These are phyloP conservation scores for Schizochytrium sp. DNA, from an alignment of 108 stramenopile genomes.

Conservation along the genomic window DNA sequence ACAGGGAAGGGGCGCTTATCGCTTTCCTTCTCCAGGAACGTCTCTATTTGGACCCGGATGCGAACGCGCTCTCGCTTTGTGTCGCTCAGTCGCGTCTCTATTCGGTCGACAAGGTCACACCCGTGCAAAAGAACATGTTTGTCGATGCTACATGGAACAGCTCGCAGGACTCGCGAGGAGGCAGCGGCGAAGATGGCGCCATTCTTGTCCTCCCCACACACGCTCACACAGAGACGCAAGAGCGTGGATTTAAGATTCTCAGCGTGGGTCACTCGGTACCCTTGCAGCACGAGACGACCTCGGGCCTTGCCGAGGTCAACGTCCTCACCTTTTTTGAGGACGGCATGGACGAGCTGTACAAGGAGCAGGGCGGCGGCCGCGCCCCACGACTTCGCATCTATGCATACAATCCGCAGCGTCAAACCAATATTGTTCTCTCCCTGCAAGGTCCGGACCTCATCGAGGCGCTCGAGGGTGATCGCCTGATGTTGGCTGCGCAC, in stretches of 20 bases:
- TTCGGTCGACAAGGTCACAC: not conserved
- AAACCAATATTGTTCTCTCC: not conserved
- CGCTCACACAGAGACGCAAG: not conserved
- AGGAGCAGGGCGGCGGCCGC: not conserved
- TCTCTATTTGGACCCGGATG: not conserved
- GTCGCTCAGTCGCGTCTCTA: not conserved
- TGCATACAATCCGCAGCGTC: not conserved
- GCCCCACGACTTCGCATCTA: not conserved
- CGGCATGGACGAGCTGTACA: not conserved
- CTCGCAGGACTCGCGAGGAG: not conserved
- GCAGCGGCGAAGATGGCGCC: not conserved
- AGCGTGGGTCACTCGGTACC: not conserved
- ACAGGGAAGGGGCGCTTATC: not conserved
- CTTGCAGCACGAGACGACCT: not conserved
- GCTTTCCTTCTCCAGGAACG: slow-evolving; percentile 2
- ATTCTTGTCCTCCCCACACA: not conserved
- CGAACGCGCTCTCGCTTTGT: not conserved
- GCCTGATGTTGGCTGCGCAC: not conserved
- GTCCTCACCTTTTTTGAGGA: not conserved
- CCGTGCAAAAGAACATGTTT: not conserved
- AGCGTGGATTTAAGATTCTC: not conserved
- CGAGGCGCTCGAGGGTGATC: not conserved
- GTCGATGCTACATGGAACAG: not conserved
- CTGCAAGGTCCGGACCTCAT: not conserved
- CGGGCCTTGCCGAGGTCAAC: not conserved